phyloP scores from a whole-genome alignment of 768 basidiomycete genomes.

The Galerina sulciceps region DNA sequence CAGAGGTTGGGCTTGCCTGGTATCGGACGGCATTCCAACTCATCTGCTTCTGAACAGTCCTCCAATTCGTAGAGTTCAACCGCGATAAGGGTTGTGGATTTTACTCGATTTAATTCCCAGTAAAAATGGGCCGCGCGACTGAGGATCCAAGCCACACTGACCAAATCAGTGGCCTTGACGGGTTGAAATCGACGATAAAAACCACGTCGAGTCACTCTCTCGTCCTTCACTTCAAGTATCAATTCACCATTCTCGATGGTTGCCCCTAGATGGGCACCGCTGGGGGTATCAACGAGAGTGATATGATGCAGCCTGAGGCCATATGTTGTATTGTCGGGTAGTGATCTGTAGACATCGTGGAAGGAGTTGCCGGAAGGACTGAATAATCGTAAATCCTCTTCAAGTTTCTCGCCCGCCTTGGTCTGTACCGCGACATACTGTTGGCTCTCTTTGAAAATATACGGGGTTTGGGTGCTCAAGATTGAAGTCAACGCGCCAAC shows the following conservation, averaged over 20 bases:
- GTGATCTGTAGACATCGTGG: neutral
- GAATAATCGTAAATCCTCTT: constrained; percentile 12
- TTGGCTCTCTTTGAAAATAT: no score
- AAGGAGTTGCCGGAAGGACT: constrained; percentile 4
- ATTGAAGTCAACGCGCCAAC: neutral
- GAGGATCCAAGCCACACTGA: neutral
- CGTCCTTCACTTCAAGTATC: neutral
- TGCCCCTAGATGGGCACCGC: constrained; percentile 10
- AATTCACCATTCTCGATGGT: constrained; percentile 2
- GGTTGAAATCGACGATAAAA: neutral
- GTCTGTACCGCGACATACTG: constrained; percentile 12
- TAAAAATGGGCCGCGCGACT: constrained; percentile 12
- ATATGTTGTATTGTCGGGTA: neutral
- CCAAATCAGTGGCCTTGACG: neutral
- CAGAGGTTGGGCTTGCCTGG: constrained; percentile 7
- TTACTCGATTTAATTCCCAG: constrained; percentile 11
- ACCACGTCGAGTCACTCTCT: neutral
- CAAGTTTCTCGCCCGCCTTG: constrained; percentile 8
- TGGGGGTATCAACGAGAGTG: constrained; percentile 4
- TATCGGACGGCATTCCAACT: neutral
- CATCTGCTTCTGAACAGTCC: neutral
- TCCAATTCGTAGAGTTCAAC: constrained; percentile 9
- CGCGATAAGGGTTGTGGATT: neutral
- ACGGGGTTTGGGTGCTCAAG: neutral
- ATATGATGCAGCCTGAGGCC: constrained; percentile 3